Base-by-base conservation (phyloP, 768 basidiomycete species). In the Phaffia australis region DNA sequence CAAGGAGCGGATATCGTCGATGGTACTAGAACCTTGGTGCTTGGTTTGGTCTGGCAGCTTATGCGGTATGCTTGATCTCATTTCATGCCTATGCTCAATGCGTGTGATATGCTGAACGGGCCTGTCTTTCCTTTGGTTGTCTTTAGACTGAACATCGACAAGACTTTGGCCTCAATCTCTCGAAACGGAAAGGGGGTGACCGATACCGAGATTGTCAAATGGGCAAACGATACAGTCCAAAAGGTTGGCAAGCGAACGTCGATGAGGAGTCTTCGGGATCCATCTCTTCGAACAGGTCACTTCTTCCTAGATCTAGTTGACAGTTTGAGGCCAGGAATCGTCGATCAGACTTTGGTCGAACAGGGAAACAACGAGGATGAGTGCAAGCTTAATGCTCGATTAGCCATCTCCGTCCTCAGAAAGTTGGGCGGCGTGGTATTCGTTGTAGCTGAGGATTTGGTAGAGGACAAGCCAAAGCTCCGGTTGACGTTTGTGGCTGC, bases 1-100 rank as follows among this genome's bases (percentile, higher is more conserved):
- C 95, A 99, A 75, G 95, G 95, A 16, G 85, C 94, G 1, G 94
- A 98, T 76, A 93, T 99, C 70, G 90, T 93, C 66, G 94, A 99
- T 73, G 91, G 86, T n/a, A 80, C 80, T 60, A 87, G 85, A 78
- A 98, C 93, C 3, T 80, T 99, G 63, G 92, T 97, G 7, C 83
- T 99, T 32, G 95, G 94, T 35, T 82, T 97, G 47, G 92, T 97
- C 0, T 99, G 95, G 95, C 95, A 98, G 74, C 80, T 95, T 62
- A 97, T 97, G 93, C 80, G 89, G 87, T 88, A 57, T 47, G 83
- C 27, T 66, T 5, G n/a, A 29, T 35, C 61, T 16, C 18, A 15
- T 25, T 46, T 25, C 25, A 1, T 60, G 49, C 54, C 52, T 19
- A 23, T 29, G 19, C 19, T 27, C 29, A 46, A 9, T 19, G 8